Evolutionary conservation across 2,329 filamentous ascomycete genomes (phyloP), one percentile per base, ranked within the genome.

Genomic region (Exophiala lecanii-corni): DNA sequence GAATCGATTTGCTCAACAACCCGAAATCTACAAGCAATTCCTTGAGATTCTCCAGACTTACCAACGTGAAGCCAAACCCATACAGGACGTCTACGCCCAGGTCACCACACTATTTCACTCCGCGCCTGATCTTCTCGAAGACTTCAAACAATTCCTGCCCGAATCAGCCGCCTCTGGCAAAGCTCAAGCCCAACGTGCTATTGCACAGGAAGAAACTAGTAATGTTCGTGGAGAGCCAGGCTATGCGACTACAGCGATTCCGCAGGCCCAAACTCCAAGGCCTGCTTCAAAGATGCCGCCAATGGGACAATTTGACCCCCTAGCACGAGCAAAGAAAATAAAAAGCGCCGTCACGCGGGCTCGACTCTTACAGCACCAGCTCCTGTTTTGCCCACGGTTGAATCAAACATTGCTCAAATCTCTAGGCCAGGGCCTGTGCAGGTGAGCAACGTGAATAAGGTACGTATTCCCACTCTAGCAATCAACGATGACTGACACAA

Each of bases 21-120:
- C 92, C 5, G 92, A 98, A 63, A 97, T 98, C 50, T 98, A 98
- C 72, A 98, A 98, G 65, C 91, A 98, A 61, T 98, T 98, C 61
- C 76, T 98, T 20, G 92, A 98, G 63, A 98, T 98, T 36, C 72
- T 98, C 34, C 92, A 98, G 66, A 98, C 92, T 2, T 98, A 98
- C 59, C 92, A 98, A 65, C 81, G 92, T 44, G 92, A 98, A 64
- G 94, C 92, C 40, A 97, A 97, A 62, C 94, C 92, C 0, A 98
- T 98, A 26, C 89, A 96, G 63, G 92, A 98, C 65, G 92, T 98
- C 2, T 98, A 98, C 63, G 86, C 87, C 1, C 92, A 98, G 65
- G 92, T 98, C 17, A 98, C 94, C 1, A 85, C 84, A 21, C 73
- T 98, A 1, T 98, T 98, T 69, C 89, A 88, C 60, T 84, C 85